Evolutionary conservation across 2,329 filamentous ascomycete genomes (phyloP).

Genomic region (Thelonectria blattea): DNA sequence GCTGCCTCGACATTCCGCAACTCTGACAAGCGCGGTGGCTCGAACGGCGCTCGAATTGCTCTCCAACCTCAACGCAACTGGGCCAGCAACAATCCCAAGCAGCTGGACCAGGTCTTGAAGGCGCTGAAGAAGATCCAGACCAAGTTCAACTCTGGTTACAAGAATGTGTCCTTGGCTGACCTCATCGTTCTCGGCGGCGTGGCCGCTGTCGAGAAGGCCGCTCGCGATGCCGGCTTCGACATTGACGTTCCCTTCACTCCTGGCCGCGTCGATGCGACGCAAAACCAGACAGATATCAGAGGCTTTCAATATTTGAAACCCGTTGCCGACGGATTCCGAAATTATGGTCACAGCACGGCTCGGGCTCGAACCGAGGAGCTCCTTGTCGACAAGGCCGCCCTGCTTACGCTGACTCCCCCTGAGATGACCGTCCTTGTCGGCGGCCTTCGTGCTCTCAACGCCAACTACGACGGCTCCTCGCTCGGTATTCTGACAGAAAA

Average conservation of each 20-base stretch:
- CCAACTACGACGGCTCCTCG: constrained; percentile 73
- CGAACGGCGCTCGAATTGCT: constrained; percentile 80
- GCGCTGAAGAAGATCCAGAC: constrained; percentile 69
- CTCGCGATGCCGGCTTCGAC: constrained; percentile 52
- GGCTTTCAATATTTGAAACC: constrained; percentile 73
- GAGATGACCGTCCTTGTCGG: constrained; percentile 75
- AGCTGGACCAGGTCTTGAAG: constrained; percentile 66
- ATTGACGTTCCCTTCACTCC: constrained; percentile 73
- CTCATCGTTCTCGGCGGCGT: constrained; percentile 76
- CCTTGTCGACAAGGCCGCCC: constrained; percentile 74
- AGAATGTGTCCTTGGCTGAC: constrained; percentile 80
- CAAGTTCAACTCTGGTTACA: constrained; percentile 66
- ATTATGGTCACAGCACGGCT: constrained; percentile 69
- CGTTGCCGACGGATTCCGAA: constrained; percentile 77
- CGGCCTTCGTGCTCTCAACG: constrained; percentile 71
- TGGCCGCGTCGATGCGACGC: constrained; percentile 73
- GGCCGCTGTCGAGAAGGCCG: constrained; percentile 76
- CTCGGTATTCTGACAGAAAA: constrained; percentile 72
- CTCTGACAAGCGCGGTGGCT: constrained; percentile 81
- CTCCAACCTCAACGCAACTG: constrained; percentile 75
- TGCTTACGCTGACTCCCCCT: constrained; percentile 72
- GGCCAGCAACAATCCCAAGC: constrained; percentile 74
- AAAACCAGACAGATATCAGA: constrained; percentile 72
- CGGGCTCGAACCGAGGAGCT: constrained; percentile 71
- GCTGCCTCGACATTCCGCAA: constrained; percentile 75